phyloP scores from a whole-genome alignment of 2,329 filamentous ascomycete genomes.

The Monosporascus sp. region DNA sequence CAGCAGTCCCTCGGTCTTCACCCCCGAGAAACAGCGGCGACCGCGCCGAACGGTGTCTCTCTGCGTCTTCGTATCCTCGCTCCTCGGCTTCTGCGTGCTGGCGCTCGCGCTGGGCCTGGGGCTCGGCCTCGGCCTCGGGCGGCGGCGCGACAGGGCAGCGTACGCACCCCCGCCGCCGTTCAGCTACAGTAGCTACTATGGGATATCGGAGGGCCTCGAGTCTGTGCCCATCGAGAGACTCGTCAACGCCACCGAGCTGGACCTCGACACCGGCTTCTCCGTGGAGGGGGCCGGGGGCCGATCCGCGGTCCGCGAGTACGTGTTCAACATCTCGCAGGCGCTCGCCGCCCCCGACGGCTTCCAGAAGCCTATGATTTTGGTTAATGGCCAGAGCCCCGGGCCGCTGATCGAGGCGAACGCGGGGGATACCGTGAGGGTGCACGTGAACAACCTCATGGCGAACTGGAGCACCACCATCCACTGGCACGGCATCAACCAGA shows the following conservation, averaged over 20 bases:
- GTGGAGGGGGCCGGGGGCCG: conserved; percentile 1
- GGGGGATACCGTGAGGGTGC: conserved; percentile 37
- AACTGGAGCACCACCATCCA: conserved; percentile 51
- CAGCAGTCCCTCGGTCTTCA: conserved; percentile 4
- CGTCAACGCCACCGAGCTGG: conserved; percentile 23
- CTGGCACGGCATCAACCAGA: conserved; percentile 65
- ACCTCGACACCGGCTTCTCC: conserved; percentile 22
- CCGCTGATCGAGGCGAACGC: conserved; percentile 39
- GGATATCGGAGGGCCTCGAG: conserved; percentile 15
- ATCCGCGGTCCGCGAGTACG: conserved; percentile 22
- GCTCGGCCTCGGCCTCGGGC: conserved; percentile 18
- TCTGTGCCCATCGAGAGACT: conserved; percentile 17
- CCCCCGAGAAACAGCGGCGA: conserved; percentile 3
- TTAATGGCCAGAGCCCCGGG: conserved; percentile 38
- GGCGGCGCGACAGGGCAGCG: conserved; percentile 5
- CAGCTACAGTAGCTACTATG: conserved; percentile 16
- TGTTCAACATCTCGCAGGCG: conserved; percentile 28
- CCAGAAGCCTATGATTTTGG: conserved; percentile 31
- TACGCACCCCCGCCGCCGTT: conserved; percentile 1
- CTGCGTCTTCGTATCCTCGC: conserved; percentile 13
- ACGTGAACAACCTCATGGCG: conserved; percentile 33
- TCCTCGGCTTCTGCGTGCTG: conserved; percentile 14
- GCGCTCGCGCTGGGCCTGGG: conserved; percentile 16
- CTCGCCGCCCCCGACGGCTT: conserved; percentile 31
- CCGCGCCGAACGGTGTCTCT: conserved; percentile 13